Conservation (phyloP, 1,139 yeast genomes). For the Pichia cactophila region DNA sequence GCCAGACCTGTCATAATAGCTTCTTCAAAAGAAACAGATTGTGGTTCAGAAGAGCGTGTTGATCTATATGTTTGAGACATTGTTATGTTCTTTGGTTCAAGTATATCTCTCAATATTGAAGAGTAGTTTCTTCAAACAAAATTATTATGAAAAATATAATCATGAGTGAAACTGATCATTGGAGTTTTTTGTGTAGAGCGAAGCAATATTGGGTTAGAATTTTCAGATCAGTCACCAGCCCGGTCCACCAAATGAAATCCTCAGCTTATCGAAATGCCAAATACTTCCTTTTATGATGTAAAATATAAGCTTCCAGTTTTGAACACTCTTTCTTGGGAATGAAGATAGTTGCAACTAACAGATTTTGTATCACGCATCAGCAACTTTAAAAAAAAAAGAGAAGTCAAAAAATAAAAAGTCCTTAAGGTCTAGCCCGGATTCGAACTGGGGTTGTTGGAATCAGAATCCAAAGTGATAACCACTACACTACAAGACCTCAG, state of each 20-base stretch:
- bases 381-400: neutral
- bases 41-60: constrained; percentile 59
- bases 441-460: constrained; percentile 31
- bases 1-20: constrained; percentile 93
- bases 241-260: too few relatives aligned
- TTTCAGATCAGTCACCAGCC: too few relatives aligned
- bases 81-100: neutral
- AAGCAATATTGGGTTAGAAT: too few relatives aligned
- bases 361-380: too few relatives aligned
- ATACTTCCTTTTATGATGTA: too few relatives aligned
- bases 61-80: constrained; percentile 66
- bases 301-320: too few relatives aligned
- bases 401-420: constrained; percentile 1
- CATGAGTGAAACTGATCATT: too few relatives aligned
- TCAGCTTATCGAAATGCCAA: too few relatives aligned
- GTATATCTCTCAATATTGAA: neutral
- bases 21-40: constrained; percentile 72
- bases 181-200: too few relatives aligned
- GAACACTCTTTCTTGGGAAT: too few relatives aligned
- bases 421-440: constrained; percentile 29
- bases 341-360: too few relatives aligned
- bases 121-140: neutral
- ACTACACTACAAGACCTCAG: constrained; percentile 28
- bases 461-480: constrained; percentile 31
- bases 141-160: too few relatives aligned